Conservation (phyloP, 2,329 filamentous ascomycete species). For the Venturia oleaginea region DNA sequence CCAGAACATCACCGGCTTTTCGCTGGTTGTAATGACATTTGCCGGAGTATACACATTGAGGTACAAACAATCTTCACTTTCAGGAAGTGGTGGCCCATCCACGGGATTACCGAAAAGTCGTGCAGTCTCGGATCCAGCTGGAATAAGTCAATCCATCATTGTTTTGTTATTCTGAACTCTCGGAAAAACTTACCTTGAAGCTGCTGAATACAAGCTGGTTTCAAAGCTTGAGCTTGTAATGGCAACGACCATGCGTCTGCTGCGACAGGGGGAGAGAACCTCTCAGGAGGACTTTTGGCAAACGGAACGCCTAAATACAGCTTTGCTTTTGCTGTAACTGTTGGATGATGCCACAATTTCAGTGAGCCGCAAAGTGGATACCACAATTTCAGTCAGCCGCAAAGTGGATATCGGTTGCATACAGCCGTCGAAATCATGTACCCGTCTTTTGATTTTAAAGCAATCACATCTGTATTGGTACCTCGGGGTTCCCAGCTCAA, state of each 20-base stretch:
- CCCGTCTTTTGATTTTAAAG: no score
- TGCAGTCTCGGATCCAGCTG: not conserved
- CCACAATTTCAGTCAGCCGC: no score
- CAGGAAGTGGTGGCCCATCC: conserved; percentile 17
- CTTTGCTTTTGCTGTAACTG: conserved; percentile 20
- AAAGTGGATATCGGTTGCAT: no score
- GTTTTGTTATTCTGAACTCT: not conserved
- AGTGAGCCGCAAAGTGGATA: no score
- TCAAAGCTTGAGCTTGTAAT: not conserved
- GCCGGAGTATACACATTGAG: conserved; percentile 32
- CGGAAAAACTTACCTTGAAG: not conserved
- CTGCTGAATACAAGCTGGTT: conserved; percentile 15
- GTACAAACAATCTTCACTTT: conserved; percentile 34
- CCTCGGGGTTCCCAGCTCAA: no score
- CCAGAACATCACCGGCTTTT: conserved; percentile 32
- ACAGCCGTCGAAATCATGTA: no score
- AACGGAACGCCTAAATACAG: conserved; percentile 28
- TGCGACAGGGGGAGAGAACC: conserved; percentile 16
- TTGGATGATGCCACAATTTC: no score
- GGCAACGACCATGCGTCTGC: not conserved
- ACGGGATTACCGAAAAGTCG: conserved; percentile 19
- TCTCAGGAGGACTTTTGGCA: conserved; percentile 23
- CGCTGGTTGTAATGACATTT: conserved; percentile 14
- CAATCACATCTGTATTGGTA: no score
- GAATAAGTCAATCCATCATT: not conserved